Percentiles rank a stretch among this genome's conserved stretches.
These are phyloP conservation scores for Wickerhamiella infanticola DNA, from an alignment of 1,139 yeast genomes.

Conservation along the genomic window DNA sequence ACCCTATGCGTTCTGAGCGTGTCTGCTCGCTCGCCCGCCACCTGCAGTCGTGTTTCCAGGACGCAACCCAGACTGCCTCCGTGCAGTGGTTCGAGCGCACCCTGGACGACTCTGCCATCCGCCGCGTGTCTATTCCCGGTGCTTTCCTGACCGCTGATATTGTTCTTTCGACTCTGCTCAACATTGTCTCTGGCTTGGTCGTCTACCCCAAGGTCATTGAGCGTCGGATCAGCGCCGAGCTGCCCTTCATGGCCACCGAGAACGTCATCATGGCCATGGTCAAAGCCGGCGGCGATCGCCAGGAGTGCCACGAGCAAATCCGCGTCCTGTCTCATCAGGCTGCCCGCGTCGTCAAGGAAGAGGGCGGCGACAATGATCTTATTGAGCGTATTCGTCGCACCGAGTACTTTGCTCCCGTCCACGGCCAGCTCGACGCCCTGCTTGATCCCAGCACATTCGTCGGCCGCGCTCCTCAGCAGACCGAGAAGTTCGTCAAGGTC, in stretches of 20 bases:
- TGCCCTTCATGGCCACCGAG: slow-evolving; percentile 99
- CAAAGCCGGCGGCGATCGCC: slow-evolving; percentile 93
- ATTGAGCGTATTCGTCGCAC: slow-evolving; percentile 75
- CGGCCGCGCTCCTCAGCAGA: slow-evolving; percentile 98
- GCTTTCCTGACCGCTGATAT: slow-evolving; percentile 95
- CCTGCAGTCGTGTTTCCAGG: slow-evolving; percentile 77
- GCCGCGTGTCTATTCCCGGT: slow-evolving; percentile 92
- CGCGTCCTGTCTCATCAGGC: slow-evolving; percentile 96
- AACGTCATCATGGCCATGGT: slow-evolving; percentile 98
- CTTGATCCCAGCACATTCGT: slow-evolving; percentile 89
- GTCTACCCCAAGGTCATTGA: slow-evolving; percentile 97
- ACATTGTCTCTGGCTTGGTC: slow-evolving; percentile 87
- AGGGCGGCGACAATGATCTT: slow-evolving; percentile 96
- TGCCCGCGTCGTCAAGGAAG: slow-evolving; percentile 90
- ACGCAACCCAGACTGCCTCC: slow-evolving; percentile 90
- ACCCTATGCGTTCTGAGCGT: slow-evolving; percentile 99
- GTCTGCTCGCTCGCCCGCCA: slow-evolving; percentile 96
- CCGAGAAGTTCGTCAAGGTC: slow-evolving; percentile 74
- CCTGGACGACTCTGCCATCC: slow-evolving; percentile 92
- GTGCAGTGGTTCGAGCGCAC: slow-evolving; percentile 99
- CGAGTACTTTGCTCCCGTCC: slow-evolving; percentile 77
- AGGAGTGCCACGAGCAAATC: slow-evolving; percentile 95
- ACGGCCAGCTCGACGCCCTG: slow-evolving; percentile 62
- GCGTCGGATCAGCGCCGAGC: slow-evolving; percentile 85
- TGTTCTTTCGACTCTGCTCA: slow-evolving; percentile 71